phyloP scores from a whole-genome alignment of 208 protist species.

The Porcisia hertigi region DNA sequence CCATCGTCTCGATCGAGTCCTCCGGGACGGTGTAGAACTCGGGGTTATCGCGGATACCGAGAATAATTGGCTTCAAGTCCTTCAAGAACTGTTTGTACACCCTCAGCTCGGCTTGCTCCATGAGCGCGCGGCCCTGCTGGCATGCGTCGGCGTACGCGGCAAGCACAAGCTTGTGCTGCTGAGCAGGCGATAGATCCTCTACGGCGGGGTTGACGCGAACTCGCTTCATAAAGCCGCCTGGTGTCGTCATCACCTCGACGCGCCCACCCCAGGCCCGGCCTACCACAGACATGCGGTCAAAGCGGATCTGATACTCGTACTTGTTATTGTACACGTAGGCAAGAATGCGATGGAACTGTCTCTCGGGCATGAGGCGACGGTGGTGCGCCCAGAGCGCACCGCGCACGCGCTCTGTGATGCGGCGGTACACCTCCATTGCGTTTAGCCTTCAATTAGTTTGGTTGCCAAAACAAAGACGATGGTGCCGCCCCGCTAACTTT shows the following conservation, averaged over 20 bases:
- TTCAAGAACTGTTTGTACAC: conserved; percentile 92
- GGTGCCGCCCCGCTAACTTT: neutral
- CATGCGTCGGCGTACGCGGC: conserved; percentile 86
- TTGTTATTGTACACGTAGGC: conserved; percentile 95
- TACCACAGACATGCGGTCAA: conserved; percentile 89
- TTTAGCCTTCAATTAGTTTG: neutral
- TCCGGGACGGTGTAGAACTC: conserved; percentile 92
- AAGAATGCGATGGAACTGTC: conserved; percentile 91
- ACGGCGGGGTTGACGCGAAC: conserved; percentile 84
- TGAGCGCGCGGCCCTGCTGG: conserved; percentile 64
- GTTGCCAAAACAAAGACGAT: neutral
- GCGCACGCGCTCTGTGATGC: conserved; percentile 88
- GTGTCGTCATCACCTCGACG: conserved; percentile 90
- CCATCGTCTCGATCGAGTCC: conserved; percentile 67
- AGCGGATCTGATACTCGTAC: conserved; percentile 93
- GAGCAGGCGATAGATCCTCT: conserved; percentile 64
- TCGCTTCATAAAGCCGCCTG: conserved; percentile 79
- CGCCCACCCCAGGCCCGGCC: conserved; percentile 74
- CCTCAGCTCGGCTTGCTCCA: conserved; percentile 86
- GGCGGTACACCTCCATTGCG: conserved; percentile 88
- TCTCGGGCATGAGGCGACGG: conserved; percentile 88
- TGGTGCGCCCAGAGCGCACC: conserved; percentile 92
- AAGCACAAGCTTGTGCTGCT: conserved; percentile 76
- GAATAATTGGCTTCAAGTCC: conserved; percentile 88
- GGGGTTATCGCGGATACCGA: conserved; percentile 92